Evolutionary conservation across 2,329 filamentous ascomycete genomes (phyloP).

Genomic region (Hymenoscyphus occultus): DNA sequence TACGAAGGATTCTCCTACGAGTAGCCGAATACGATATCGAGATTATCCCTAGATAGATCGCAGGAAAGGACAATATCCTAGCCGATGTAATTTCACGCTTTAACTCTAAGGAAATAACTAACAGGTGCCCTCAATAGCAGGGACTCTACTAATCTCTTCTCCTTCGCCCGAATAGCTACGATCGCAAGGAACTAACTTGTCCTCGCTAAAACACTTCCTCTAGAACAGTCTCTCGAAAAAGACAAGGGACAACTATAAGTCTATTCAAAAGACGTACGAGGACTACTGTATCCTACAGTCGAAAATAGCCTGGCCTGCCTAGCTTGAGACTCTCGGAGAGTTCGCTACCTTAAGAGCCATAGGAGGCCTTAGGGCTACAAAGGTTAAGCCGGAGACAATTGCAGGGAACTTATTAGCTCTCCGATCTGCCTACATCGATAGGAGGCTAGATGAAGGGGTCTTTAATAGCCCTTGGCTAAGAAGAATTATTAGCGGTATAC

Average conservation of each 20-base stretch:
- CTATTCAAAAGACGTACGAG: too few relatives aligned
- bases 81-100: neutral
- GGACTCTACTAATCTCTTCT: neutral
- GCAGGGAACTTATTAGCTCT: too few relatives aligned
- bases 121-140: neutral
- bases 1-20: neutral
- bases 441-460: too few relatives aligned
- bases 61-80: neutral
- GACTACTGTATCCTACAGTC: neutral
- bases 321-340: too few relatives aligned
- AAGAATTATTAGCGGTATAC: too few relatives aligned
- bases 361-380: too few relatives aligned
- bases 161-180: neutral
- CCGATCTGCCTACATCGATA: too few relatives aligned
- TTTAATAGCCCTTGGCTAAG: too few relatives aligned
- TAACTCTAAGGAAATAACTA: neutral
- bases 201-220: neutral
- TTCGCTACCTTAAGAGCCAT: too few relatives aligned
- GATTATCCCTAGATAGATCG: neutral
- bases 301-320: neutral
- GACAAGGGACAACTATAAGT: neutral
- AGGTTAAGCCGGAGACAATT: too few relatives aligned
- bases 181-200: neutral
- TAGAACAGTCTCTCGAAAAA: neutral
- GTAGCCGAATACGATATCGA: neutral